Percentiles rank a stretch among this genome's conserved stretches.
Conservation (phyloP, 1,284 basidiomycete species). For the Trametes polyzona region DNA sequence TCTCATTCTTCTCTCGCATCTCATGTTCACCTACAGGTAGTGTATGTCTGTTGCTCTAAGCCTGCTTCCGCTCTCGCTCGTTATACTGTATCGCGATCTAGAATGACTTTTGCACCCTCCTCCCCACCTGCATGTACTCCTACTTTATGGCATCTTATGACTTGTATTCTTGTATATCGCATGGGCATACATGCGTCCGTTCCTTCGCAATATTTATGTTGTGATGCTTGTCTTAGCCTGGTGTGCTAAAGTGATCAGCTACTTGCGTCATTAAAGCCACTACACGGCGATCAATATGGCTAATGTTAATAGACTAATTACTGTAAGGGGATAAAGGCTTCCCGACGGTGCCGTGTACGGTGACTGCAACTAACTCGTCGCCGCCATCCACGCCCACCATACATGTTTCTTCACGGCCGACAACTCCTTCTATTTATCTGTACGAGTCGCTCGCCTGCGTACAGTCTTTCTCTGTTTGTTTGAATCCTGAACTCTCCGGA, state of each 20-base stretch:
- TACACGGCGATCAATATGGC: too few species aligned
- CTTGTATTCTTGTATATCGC: slow-evolving; percentile 24
- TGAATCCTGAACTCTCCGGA: not conserved
- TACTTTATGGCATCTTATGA: slow-evolving; percentile 27
- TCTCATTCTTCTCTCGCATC: slow-evolving; percentile 11
- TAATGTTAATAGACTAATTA: not conserved
- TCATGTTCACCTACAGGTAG: slow-evolving; percentile 19
- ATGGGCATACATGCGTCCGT: slow-evolving; percentile 3
- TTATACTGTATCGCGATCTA: slow-evolving; percentile 27
- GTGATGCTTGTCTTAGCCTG: not conserved
- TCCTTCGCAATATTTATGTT: slow-evolving; percentile 4
- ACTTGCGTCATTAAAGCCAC: too few species aligned
- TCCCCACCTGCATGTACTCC: slow-evolving; percentile 17
- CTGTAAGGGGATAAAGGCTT: not conserved
- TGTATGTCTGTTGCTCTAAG: slow-evolving; percentile 29
- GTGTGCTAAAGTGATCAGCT: not conserved
- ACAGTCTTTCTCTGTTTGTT: slow-evolving; percentile 10
- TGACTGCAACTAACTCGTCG: slow-evolving; percentile 2
- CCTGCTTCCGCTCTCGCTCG: slow-evolving; percentile 21
- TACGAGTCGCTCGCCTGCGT: slow-evolving; percentile 16
- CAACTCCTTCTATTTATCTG: slow-evolving; percentile 18
- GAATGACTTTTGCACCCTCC: slow-evolving; percentile 6
- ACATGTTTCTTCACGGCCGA: slow-evolving; percentile 20
- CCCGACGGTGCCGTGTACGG: not conserved
- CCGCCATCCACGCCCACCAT: slow-evolving; percentile 17